Percentiles rank a stretch among this genome's conserved stretches.
Evolutionary conservation across 257 asterid genomes (phyloP).

Genomic region (Anisodus tanguticus): DNA sequence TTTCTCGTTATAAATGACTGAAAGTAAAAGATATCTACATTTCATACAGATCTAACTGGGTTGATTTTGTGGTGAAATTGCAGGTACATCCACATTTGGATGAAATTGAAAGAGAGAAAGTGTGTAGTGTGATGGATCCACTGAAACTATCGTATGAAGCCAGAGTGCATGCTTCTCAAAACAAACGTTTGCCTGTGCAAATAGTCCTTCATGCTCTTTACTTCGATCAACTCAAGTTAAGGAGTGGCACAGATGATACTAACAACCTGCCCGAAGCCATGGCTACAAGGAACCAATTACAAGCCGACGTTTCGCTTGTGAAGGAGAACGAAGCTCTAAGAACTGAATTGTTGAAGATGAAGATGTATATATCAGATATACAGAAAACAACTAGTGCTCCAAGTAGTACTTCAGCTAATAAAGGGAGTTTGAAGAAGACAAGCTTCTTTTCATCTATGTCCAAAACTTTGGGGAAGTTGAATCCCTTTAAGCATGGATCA

Average conservation of each 20-base stretch:
- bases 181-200: conserved; percentile 89
- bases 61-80: not conserved
- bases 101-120: conserved; percentile 92
- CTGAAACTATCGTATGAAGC: conserved; percentile 89
- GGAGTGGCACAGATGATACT: conserved; percentile 68
- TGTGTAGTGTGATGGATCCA: conserved; percentile 91
- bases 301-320: conserved; percentile 68
- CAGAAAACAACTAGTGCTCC: conserved; percentile 42
- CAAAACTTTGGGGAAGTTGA: conserved; percentile 75
- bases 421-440: conserved; percentile 44
- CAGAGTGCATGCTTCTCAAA: conserved; percentile 90
- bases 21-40: too few relatives aligned
- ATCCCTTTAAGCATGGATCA: conserved; percentile 84
- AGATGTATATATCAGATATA: conserved; percentile 72
- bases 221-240: conserved; percentile 76
- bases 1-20: too few relatives aligned
- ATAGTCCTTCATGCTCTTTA: conserved; percentile 93
- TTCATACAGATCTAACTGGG: too few relatives aligned
- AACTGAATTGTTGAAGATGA: conserved; percentile 84
- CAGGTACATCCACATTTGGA: conserved; percentile 90
- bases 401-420: conserved; percentile 45
- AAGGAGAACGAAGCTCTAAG: conserved; percentile 86
- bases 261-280: conserved; percentile 47
- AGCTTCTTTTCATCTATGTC: conserved; percentile 86
- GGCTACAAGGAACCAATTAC: conserved; percentile 62